Percentiles rank a stretch among this genome's conserved stretches.
Evolutionary conservation across 139 green algal genomes (phyloP).

Genomic region (Chlorella sp.): DNA sequence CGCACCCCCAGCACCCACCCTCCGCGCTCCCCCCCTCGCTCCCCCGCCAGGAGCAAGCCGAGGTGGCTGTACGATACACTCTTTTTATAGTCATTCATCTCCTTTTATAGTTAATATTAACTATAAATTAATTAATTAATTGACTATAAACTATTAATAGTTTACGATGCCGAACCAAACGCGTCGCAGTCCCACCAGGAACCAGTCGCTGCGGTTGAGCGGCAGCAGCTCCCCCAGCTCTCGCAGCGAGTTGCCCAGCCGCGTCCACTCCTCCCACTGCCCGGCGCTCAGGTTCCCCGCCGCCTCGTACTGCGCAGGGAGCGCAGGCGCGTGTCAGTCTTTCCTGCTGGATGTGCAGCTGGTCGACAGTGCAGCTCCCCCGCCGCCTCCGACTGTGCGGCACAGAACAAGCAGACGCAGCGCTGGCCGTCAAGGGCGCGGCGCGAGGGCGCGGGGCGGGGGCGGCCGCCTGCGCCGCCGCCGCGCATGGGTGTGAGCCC

Average conservation of each 20-base stretch:
- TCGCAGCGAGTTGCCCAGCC: constrained; percentile 14
- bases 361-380: neutral
- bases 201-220: constrained; percentile 40
- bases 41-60: no score
- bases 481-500: no score
- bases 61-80: no score
- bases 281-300: constrained; percentile 1
- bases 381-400: neutral
- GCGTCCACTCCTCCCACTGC: constrained; percentile 28
- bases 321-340: neutral
- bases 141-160: no score
- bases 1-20: neutral
- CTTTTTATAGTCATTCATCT: no score
- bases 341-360: neutral
- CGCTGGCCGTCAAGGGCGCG: no score
- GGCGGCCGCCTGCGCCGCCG: no score
- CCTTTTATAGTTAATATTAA: no score
- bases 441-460: no score
- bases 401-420: no score
- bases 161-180: no score
- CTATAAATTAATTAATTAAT: no score
- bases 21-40: neutral
- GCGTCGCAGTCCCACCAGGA: constrained; percentile 16
- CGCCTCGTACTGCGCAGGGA: neutral
- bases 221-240: constrained; percentile 39